Percentiles rank a stretch among this genome's conserved stretches.
phyloP scores from a whole-genome alignment of 306 rosid genomes.

The Adenanthera pavonina region DNA sequence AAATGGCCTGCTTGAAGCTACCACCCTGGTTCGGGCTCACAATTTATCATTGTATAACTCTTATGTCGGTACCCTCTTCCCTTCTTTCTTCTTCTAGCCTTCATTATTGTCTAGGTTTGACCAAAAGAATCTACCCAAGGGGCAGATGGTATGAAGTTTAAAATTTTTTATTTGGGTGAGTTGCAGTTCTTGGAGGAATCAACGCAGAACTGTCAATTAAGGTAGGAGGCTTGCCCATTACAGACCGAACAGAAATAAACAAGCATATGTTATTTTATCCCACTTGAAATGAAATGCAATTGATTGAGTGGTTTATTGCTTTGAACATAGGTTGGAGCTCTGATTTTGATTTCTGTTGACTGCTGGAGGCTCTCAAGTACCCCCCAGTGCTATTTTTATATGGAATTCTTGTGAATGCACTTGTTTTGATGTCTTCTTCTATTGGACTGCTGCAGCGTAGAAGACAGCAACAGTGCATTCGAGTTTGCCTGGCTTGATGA shows the following conservation, averaged over 20 bases:
- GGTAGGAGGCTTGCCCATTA: slow-evolving; percentile 72
- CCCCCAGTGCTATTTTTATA: slow-evolving; percentile 59
- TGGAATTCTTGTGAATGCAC: slow-evolving; percentile 62
- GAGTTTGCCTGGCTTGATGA: slow-evolving; percentile 71
- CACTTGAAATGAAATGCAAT: slow-evolving; percentile 46
- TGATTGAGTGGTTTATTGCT: slow-evolving; percentile 86
- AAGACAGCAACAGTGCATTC: slow-evolving; percentile 72
- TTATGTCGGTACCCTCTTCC: background rate
- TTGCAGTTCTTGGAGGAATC: slow-evolving; percentile 51
- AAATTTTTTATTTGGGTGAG: slow-evolving; percentile 54
- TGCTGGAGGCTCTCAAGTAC: slow-evolving; percentile 69
- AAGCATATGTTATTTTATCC: slow-evolving; percentile 36
- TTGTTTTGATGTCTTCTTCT: slow-evolving; percentile 57
- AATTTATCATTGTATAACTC: background rate
- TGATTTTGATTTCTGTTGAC: slow-evolving; percentile 56
- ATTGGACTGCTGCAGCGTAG: slow-evolving; percentile 70
- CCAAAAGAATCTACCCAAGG: slow-evolving; percentile 31
- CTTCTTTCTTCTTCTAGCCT: slow-evolving; percentile 26
- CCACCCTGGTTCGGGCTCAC: background rate
- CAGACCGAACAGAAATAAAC: slow-evolving; percentile 8
- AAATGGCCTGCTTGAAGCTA: slow-evolving; percentile 5
- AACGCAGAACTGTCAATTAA: slow-evolving; percentile 51
- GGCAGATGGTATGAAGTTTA: slow-evolving; percentile 29
- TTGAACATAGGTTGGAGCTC: slow-evolving; percentile 86
- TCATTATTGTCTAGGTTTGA: slow-evolving; percentile 9